Conservation (phyloP, 805 yeast genomes). For the Suhomyces faveliae region DNA sequence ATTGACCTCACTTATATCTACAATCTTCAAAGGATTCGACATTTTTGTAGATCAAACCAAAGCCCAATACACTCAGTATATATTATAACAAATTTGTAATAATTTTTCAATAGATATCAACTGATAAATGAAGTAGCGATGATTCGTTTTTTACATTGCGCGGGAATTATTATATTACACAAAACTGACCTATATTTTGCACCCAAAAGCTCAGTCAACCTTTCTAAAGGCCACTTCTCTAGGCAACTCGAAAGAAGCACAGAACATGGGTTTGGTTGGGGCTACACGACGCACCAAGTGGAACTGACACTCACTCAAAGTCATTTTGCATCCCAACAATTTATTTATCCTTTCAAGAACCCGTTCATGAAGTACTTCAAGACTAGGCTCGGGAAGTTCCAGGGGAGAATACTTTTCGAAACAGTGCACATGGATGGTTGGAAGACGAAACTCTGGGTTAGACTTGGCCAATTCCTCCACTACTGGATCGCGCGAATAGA, state of each 20-base stretch:
- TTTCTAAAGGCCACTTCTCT: constrained; percentile 56
- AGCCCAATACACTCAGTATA: too few species aligned
- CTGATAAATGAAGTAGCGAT: not conserved
- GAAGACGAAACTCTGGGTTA: constrained; percentile 55
- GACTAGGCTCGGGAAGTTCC: constrained; percentile 63
- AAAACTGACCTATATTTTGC: not conserved
- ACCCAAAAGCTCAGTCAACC: not conserved
- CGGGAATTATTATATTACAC: not conserved
- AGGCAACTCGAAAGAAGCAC: constrained; percentile 77
- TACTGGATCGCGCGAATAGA: constrained; percentile 48
- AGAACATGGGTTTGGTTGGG: constrained; percentile 95
- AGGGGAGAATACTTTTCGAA: constrained; percentile 83
- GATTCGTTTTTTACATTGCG: not conserved
- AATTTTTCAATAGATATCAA: too few species aligned
- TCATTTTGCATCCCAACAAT: constrained; percentile 46
- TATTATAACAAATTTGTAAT: too few species aligned
- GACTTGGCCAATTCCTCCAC: constrained; percentile 32
- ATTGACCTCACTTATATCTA: constrained; percentile 53
- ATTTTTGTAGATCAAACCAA: not conserved
- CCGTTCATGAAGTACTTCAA: constrained; percentile 65
- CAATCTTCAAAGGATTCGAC: constrained; percentile 50
- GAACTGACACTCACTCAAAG: constrained; percentile 52
- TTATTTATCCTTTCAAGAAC: constrained; percentile 52
- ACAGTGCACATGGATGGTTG: constrained; percentile 84
- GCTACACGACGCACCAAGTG: constrained; percentile 93